These are phyloP conservation scores for Sisymbrium irio DNA, from an alignment of 345 rosid genomes.

Conservation along the genomic window DNA sequence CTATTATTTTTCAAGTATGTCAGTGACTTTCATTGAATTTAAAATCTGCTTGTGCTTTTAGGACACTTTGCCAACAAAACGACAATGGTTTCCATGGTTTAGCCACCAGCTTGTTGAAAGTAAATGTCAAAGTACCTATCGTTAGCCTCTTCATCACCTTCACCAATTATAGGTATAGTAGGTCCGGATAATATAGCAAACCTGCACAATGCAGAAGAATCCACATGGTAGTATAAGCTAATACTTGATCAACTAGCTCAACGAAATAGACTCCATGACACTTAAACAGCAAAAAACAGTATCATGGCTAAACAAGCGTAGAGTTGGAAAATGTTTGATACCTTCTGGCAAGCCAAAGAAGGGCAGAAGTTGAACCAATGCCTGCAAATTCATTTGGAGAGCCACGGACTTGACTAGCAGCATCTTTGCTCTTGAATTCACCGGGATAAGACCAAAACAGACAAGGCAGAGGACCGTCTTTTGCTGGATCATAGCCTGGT, in stretches of 20 bases:
- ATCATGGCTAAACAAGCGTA: neutral
- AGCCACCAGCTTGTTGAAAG: neutral
- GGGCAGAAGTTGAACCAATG: conserved; percentile 93
- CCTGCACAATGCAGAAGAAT: conserved; percentile 43
- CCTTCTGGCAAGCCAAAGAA: conserved; percentile 99
- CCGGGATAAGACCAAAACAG: conserved; percentile 97
- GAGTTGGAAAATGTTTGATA: conserved; percentile 27
- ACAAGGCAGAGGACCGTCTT: conserved; percentile 95
- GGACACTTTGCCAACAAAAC: neutral
- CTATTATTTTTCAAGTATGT: neutral
- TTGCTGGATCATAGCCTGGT: conserved; percentile 81
- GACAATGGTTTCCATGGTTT: conserved; percentile 3
- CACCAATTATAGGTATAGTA: conserved; percentile 96
- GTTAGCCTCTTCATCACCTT: conserved; percentile 96
- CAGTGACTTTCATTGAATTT: neutral
- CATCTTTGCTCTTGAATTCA: conserved; percentile 99
- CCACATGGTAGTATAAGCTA: conserved; percentile 13
- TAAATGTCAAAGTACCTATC: conserved; percentile 58
- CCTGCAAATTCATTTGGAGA: conserved; percentile 98
- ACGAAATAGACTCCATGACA: neutral
- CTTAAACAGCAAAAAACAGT: conserved; percentile 12
- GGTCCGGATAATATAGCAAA: conserved; percentile 97
- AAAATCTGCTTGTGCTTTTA: neutral
- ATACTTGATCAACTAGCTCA: conserved; percentile 12
- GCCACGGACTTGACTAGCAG: conserved; percentile 99